Evolutionary conservation across 2,329 filamentous ascomycete species (phyloP).

Genomic region (Fusarium dimerum): DNA sequence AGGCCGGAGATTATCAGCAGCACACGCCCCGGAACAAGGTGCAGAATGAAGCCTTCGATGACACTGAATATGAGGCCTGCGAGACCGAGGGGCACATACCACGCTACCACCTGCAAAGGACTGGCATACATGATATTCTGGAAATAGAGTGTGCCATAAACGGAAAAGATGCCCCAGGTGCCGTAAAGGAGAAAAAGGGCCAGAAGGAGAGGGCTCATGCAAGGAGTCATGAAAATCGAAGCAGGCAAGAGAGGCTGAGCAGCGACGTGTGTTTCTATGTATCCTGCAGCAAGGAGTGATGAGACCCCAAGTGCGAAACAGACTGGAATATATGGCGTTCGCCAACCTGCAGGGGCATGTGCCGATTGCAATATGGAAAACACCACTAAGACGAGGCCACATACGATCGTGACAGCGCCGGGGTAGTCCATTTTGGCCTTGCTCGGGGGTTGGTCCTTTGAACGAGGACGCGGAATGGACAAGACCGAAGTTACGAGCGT

Average conservation of each 20-base stretch:
- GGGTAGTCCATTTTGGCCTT: not conserved
- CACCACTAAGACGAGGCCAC: slow-evolving; percentile 2
- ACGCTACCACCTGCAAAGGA: not conserved
- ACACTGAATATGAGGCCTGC: slow-evolving; percentile 1
- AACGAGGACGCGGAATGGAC: not conserved
- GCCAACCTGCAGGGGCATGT: slow-evolving; percentile 1
- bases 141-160: slow-evolving; percentile 4
- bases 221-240: slow-evolving; percentile 1
- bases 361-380: slow-evolving; percentile 2
- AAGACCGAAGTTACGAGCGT: not conserved
- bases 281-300: not conserved
- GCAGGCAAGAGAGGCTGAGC: slow-evolving; percentile 1
- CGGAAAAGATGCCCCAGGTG: not conserved
- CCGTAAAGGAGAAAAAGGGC: slow-evolving; percentile 4
- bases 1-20: slow-evolving; percentile 3
- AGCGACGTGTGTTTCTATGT: not conserved
- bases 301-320: not conserved
- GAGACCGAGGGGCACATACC: slow-evolving; percentile 4
- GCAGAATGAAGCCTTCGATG: not conserved
- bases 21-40: slow-evolving; percentile 2
- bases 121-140: not conserved
- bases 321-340: not conserved
- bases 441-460: not conserved
- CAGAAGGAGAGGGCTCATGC: slow-evolving; percentile 2
- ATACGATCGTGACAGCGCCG: slow-evolving; percentile 1